Conservation (phyloP, 1,284 basidiomycete genomes). For the Marasmius oreades region DNA sequence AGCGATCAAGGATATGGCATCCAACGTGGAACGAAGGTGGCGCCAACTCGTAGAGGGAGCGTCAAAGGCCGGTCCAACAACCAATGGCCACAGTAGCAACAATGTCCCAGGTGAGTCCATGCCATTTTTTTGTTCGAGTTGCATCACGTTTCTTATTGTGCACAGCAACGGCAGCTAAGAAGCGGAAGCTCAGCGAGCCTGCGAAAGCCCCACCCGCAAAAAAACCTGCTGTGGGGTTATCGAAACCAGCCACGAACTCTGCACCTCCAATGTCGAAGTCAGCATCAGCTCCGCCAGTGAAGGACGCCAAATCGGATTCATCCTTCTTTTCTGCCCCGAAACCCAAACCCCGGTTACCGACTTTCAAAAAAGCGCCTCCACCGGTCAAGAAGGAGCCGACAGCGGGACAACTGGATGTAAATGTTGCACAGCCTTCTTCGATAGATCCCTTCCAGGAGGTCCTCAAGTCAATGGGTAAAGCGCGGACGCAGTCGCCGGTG, state of each 20-base stretch:
- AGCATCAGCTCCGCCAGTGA: conserved; percentile 37
- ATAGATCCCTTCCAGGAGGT: conserved; percentile 78
- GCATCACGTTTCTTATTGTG: conserved; percentile 11
- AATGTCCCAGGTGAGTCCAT: conserved; percentile 66
- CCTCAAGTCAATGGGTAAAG: conserved; percentile 67
- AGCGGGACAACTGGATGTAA: conserved; percentile 44
- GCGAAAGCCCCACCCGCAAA: conserved; percentile 58
- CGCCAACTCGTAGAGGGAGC: conserved; percentile 36
- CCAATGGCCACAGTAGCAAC: conserved; percentile 44
- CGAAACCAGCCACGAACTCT: conserved; percentile 37
- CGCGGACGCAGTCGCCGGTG: conserved; percentile 42
- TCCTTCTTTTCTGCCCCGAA: conserved; percentile 84
- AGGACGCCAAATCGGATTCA: conserved; percentile 77
- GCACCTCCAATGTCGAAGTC: conserved; percentile 25
- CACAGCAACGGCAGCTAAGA: conserved; percentile 61
- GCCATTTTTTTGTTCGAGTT: conserved; percentile 36
- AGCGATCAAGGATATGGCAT: conserved; percentile 90
- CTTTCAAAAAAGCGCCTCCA: conserved; percentile 69
- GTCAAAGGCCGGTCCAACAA: conserved; percentile 12
- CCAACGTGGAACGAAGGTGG: conserved; percentile 80
- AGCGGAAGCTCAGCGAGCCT: conserved; percentile 55
- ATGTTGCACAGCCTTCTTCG: conserved; percentile 72
- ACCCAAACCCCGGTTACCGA: conserved; percentile 74
- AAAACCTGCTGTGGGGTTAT: conserved; percentile 53
- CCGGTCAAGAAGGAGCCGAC: conserved; percentile 46